Evolutionary conservation across 805 yeast species (phyloP).

Genomic region (Starmerella floricola): DNA sequence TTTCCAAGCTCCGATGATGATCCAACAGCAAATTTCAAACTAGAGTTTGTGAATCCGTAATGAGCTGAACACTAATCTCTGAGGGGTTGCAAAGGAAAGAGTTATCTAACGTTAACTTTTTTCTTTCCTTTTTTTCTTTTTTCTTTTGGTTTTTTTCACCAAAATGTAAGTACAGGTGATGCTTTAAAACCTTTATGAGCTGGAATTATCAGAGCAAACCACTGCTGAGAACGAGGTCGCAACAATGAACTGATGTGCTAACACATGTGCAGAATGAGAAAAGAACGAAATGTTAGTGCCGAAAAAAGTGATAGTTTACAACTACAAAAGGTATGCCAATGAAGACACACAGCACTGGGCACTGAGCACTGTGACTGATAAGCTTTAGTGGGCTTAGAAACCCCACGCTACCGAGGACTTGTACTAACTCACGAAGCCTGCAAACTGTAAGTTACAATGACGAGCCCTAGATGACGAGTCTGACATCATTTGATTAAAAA

Average conservation of each 20-base stretch:
- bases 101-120: no score
- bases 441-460: constrained; percentile 31
- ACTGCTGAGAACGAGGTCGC: constrained; percentile 58
- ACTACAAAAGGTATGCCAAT: constrained; percentile 27
- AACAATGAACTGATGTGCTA: constrained; percentile 23
- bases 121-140: no score
- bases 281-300: no score
- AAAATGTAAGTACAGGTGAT: constrained; percentile 27
- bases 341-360: constrained; percentile 99
- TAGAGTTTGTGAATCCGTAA: constrained; percentile 51
- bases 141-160: no score
- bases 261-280: constrained; percentile 7
- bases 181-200: constrained; percentile 64
- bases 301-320: no score
- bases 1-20: constrained; percentile 28
- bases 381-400: constrained; percentile 97
- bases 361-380: constrained; percentile 93
- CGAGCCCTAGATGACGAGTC: constrained; percentile 93
- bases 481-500: constrained; percentile 88
- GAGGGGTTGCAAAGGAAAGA: constrained; percentile 16
- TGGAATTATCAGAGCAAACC: constrained; percentile 94
- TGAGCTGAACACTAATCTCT: constrained; percentile 36
- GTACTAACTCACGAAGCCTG: constrained; percentile 16
- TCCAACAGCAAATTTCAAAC: constrained; percentile 44
- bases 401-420: constrained; percentile 73